phyloP scores from a whole-genome alignment of 306 rosid species.

The Parietaria judaica region DNA sequence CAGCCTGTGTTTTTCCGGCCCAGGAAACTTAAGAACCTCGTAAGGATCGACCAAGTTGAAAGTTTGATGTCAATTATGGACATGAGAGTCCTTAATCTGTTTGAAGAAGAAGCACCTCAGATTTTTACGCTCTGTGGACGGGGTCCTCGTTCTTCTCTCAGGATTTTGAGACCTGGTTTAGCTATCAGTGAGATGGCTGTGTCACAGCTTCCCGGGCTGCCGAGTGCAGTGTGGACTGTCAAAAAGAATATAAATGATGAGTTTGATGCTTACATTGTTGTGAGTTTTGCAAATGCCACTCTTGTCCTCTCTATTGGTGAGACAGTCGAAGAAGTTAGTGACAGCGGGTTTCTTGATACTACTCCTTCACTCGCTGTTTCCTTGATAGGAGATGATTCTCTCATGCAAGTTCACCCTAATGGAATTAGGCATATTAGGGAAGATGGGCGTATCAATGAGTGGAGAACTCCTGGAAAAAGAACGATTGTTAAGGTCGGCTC shows the following conservation, averaged over 20 bases:
- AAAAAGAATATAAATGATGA: slow-evolving; percentile 85
- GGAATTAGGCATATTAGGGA: slow-evolving; percentile 99
- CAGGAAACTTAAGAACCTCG: slow-evolving; percentile 77
- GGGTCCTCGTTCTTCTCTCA: slow-evolving; percentile 92
- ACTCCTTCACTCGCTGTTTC: slow-evolving; percentile 93
- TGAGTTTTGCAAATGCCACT: slow-evolving; percentile 86
- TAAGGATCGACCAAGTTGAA: slow-evolving; percentile 90
- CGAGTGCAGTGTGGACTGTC: slow-evolving; percentile 98
- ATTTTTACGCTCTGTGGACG: slow-evolving; percentile 92
- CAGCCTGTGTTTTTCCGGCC: slow-evolving; percentile 91
- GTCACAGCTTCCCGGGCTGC: slow-evolving; percentile 90
- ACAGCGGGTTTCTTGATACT: slow-evolving; percentile 93
- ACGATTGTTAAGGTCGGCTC: slow-evolving; percentile 83
- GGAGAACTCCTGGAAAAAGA: slow-evolving; percentile 99
- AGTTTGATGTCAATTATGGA: slow-evolving; percentile 92
- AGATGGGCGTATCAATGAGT: slow-evolving; percentile 92
- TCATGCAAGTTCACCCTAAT: slow-evolving; percentile 99
- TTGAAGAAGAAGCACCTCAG: slow-evolving; percentile 96
- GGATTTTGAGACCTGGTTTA: slow-evolving; percentile 90
- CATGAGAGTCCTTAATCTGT: slow-evolving; percentile 80
- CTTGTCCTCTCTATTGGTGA: slow-evolving; percentile 98
- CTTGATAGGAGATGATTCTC: slow-evolving; percentile 96
- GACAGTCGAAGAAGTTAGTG: slow-evolving; percentile 95
- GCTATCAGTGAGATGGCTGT: slow-evolving; percentile 99
- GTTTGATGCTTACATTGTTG: slow-evolving; percentile 93